Evolutionary conservation across 148 eudicot species (phyloP).

Genomic region (Arctostaphylos glauca): DNA sequence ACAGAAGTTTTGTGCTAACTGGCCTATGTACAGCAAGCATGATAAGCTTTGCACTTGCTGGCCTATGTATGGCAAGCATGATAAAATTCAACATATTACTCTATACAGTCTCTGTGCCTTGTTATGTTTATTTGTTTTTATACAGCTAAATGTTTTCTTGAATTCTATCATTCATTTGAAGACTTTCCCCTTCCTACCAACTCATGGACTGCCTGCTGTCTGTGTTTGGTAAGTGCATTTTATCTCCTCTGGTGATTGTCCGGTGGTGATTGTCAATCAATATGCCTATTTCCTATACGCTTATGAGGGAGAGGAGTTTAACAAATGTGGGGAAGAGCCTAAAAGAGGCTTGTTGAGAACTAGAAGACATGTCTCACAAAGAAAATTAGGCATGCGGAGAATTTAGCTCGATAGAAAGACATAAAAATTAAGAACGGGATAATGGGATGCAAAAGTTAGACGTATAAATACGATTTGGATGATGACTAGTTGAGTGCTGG

Average conservation of each 20-base stretch:
- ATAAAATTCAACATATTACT: background rate
- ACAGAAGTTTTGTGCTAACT: background rate
- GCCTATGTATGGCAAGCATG: background rate
- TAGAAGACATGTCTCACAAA: background rate
- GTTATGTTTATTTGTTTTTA: background rate
- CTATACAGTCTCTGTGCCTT: background rate
- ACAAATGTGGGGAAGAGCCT: background rate
- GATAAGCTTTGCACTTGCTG: background rate
- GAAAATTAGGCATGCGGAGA: background rate
- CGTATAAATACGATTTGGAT: background rate
- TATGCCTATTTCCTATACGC: background rate
- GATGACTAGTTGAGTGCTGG: background rate
- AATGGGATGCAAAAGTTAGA: background rate
- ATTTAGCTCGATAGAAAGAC: background rate
- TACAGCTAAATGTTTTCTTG: background rate
- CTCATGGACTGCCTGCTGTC: background rate
- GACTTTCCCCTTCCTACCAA: background rate
- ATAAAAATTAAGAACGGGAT: background rate
- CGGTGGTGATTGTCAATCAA: background rate
- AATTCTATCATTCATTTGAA: background rate
- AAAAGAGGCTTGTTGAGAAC: background rate
- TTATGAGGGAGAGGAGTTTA: background rate
- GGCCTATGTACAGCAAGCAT: background rate
- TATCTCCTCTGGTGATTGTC: background rate
- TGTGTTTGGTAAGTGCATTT: constrained; percentile 3